phyloP scores from a whole-genome alignment of 306 rosid species.

The Elaeagnus macrophylla region DNA sequence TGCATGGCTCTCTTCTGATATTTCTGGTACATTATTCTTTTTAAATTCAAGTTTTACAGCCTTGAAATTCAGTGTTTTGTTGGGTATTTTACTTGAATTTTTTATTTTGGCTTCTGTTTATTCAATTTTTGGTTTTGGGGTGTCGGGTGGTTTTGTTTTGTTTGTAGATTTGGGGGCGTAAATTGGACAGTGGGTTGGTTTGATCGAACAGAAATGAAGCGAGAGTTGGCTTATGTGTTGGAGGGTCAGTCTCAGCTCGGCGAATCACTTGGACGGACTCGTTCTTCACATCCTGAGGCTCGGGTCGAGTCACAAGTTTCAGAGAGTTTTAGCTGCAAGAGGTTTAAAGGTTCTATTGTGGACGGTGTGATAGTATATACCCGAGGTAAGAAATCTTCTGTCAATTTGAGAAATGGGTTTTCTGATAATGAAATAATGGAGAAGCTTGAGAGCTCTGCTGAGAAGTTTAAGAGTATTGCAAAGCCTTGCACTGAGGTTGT shows the following conservation, averaged over 20 bases:
- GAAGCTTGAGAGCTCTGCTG: constrained; percentile 14
- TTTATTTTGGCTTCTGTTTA: not conserved
- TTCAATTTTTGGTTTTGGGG: not conserved
- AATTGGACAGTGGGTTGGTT: constrained; percentile 5
- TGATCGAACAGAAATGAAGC: constrained; percentile 28
- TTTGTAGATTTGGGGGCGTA: constrained; percentile 20
- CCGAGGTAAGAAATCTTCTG: constrained; percentile 39
- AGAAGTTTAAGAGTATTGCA: constrained; percentile 4
- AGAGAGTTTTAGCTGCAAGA: constrained; percentile 22
- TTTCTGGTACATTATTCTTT: constrained; percentile 21
- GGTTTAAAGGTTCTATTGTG: constrained; percentile 37
- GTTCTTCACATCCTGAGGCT: constrained; percentile 14
- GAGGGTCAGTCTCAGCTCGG: constrained; percentile 32
- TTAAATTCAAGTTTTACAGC: constrained; percentile 7
- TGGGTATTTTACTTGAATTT: not conserved
- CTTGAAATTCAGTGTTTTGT: constrained; percentile 9
- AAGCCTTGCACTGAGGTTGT: constrained; percentile 2
- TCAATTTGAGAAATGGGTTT: constrained; percentile 16
- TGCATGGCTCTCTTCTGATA: constrained; percentile 23
- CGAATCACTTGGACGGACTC: constrained; percentile 24
- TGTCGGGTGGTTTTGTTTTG: not conserved
- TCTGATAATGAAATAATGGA: constrained; percentile 19
- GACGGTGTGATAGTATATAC: constrained; percentile 76
- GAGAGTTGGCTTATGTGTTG: constrained; percentile 36
- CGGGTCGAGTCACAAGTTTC: constrained; percentile 18